Evolutionary conservation across 768 basidiomycete genomes (phyloP).

Genomic region (Chalciporus piperatus): DNA sequence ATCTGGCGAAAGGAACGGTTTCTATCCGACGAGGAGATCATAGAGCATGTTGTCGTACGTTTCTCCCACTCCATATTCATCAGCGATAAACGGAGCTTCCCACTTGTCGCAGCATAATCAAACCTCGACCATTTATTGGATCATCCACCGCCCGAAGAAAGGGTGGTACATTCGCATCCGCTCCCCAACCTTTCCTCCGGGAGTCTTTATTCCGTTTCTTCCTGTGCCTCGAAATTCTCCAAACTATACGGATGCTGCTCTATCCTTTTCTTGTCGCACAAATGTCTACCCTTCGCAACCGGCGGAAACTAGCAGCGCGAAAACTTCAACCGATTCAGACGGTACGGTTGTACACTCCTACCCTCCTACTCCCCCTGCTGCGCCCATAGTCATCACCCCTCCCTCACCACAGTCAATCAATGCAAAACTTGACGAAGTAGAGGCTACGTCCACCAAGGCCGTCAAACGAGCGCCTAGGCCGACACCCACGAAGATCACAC

Average conservation of each 20-base stretch:
- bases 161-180: constrained; percentile 86
- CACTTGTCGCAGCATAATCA: constrained; percentile 53
- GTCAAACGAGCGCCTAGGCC: constrained; percentile 8
- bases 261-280: constrained; percentile 53
- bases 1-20: constrained; percentile 59
- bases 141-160: constrained; percentile 72
- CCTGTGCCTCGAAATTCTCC: constrained; percentile 48
- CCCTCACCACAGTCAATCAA: constrained; percentile 35
- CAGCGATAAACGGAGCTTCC: background rate
- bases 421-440: constrained; percentile 25
- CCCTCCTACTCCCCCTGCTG: constrained; percentile 51
- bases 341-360: constrained; percentile 48
- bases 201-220: constrained; percentile 52
- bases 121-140: constrained; percentile 67
- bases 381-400: constrained; percentile 28
- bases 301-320: constrained; percentile 10
- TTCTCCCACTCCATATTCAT: background rate
- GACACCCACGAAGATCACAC: constrained; percentile 33
- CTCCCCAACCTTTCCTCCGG: constrained; percentile 65
- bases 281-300: constrained; percentile 30
- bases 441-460: constrained; percentile 1
- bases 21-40: constrained; percentile 69
- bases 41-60: constrained; percentile 71
- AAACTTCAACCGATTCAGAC: constrained; percentile 32
- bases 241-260: constrained; percentile 48